phyloP scores from a whole-genome alignment of 2,329 filamentous ascomycete species.

The Clathrospora elynae region DNA sequence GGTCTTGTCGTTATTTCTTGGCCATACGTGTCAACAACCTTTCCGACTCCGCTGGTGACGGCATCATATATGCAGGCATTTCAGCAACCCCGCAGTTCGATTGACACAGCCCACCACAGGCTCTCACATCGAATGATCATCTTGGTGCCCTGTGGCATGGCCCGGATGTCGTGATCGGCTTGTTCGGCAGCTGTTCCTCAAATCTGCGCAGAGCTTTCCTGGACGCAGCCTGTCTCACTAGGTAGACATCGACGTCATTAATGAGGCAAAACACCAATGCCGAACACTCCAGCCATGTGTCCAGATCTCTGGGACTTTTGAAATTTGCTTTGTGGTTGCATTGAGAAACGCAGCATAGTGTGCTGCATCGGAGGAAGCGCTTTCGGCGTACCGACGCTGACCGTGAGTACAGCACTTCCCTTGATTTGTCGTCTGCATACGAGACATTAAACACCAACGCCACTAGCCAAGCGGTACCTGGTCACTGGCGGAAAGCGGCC shows the following conservation, averaged over 20 bases:
- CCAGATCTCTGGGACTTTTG: not conserved
- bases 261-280: conserved; percentile 2
- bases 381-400: conserved; percentile 27
- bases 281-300: conserved; percentile 1
- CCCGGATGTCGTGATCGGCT: conserved; percentile 11
- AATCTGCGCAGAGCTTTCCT: not conserved
- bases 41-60: conserved; percentile 14
- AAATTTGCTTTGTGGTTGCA: conserved; percentile 4
- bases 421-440: conserved; percentile 35
- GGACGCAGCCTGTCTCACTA: not conserved
- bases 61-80: conserved; percentile 6
- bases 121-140: conserved; percentile 1
- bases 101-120: not conserved
- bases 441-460: conserved; percentile 11
- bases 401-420: conserved; percentile 23
- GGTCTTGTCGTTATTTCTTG: conserved; percentile 1
- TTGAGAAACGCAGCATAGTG: not conserved
- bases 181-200: not conserved
- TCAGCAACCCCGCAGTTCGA: conserved; percentile 9
- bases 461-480: conserved; percentile 26
- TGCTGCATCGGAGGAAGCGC: conserved; percentile 21
- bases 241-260: conserved; percentile 11
- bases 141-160: conserved; percentile 8
- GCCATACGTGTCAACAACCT: conserved; percentile 7
- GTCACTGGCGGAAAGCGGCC: conserved; percentile 22